A percentile compares a stretch with the other conserved stretches of the same genome.
These are phyloP conservation scores for Pythium brassicae DNA, from an alignment of 352 stramenopile genomes.

Conservation along the genomic window DNA sequence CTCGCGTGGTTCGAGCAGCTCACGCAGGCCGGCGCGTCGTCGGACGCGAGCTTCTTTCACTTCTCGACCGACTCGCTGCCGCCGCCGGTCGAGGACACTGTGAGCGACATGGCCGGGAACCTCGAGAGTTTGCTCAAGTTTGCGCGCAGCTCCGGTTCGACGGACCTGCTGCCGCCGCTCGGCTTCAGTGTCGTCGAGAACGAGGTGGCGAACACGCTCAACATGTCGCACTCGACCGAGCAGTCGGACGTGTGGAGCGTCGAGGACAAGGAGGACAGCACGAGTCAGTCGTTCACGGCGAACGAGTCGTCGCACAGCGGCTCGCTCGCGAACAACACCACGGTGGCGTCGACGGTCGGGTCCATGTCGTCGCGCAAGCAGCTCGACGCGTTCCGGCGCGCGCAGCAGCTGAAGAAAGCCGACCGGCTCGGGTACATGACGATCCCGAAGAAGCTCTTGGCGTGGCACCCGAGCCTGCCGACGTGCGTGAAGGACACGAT, in stretches of 20 bases:
- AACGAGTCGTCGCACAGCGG: conserved; percentile 47
- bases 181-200: conserved; percentile 59
- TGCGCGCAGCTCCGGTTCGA: conserved; percentile 48
- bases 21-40: conserved; percentile 44
- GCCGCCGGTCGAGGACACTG: conserved; percentile 42
- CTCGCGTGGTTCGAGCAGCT: conserved; percentile 79
- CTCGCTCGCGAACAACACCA: conserved; percentile 25
- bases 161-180: conserved; percentile 22
- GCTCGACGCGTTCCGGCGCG: conserved; percentile 61
- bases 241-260: conserved; percentile 57
- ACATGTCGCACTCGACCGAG: conserved; percentile 23
- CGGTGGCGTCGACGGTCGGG: conserved; percentile 56
- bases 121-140: conserved; percentile 70
- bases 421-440: conserved; percentile 64
- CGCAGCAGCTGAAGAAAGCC: conserved; percentile 58
- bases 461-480: conserved; percentile 77
- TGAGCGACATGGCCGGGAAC: conserved; percentile 46
- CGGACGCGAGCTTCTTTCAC: conserved; percentile 22
- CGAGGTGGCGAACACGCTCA: conserved; percentile 73
- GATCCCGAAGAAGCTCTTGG: conserved; percentile 73
- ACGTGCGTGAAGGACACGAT: conserved; percentile 63
- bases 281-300: conserved; percentile 59
- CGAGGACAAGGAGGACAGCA: conserved; percentile 61
- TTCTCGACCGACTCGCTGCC: conserved; percentile 16
- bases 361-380: conserved; percentile 54